Evolutionary conservation across 1,139 yeast genomes (phyloP).

Genomic region (Starmera stellimalicola): DNA sequence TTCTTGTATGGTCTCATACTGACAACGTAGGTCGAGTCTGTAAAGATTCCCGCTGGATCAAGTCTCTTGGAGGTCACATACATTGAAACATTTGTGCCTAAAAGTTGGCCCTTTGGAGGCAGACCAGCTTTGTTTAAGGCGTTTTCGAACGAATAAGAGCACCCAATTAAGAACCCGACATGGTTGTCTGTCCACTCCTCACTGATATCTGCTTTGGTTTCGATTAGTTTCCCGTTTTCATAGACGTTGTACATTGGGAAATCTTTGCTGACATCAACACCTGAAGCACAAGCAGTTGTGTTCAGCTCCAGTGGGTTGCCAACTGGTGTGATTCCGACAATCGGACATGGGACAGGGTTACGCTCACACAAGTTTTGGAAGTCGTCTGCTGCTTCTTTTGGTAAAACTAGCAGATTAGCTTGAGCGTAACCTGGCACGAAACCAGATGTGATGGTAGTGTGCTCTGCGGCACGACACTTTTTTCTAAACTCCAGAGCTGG

Average conservation of each 20-base stretch:
- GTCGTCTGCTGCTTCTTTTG: constrained; percentile 20
- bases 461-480: constrained; percentile 11
- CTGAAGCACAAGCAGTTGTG: constrained; percentile 8
- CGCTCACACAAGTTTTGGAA: constrained; percentile 23
- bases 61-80: constrained; percentile 21
- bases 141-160: constrained; percentile 28
- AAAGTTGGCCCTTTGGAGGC: constrained; percentile 17
- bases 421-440: constrained; percentile 24
- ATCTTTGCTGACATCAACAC: constrained; percentile 24
- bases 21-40: constrained; percentile 25
- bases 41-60: constrained; percentile 26
- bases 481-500: constrained; percentile 10
- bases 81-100: constrained; percentile 18
- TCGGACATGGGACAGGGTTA: constrained; percentile 29
- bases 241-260: constrained; percentile 24
- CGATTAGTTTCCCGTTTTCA: constrained; percentile 21
- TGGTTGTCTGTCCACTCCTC: constrained; percentile 23
- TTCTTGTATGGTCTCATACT: constrained; percentile 29
- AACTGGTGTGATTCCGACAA: constrained; percentile 18
- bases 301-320: constrained; percentile 19
- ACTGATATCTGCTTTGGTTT: constrained; percentile 16
- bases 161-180: constrained; percentile 29
- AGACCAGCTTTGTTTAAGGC: constrained; percentile 22
- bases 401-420: constrained; percentile 26
- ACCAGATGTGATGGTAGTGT: constrained; percentile 22